Conservation (phyloP, 2,329 filamentous ascomycete species). For the Penicillium glabrum region DNA sequence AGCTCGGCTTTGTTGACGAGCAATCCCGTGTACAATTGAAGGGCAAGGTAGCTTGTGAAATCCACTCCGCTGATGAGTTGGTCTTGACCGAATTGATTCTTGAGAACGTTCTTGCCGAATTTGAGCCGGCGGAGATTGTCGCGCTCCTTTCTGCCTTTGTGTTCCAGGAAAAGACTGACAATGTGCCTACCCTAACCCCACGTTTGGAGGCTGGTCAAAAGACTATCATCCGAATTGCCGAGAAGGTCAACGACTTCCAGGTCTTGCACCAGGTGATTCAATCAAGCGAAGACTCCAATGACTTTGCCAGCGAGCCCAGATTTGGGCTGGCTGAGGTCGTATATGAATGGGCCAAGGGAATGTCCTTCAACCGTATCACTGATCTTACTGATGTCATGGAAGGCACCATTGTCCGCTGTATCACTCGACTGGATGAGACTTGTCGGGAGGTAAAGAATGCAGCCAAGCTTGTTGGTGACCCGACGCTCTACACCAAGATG, state of each 20-base stretch:
- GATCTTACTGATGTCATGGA: conserved; percentile 94
- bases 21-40: conserved; percentile 88
- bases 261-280: conserved; percentile 89
- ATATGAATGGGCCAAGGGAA: conserved; percentile 96
- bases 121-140: conserved; percentile 94
- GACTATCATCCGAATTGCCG: conserved; percentile 84
- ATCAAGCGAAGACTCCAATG: conserved; percentile 84
- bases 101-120: conserved; percentile 93
- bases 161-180: conserved; percentile 94
- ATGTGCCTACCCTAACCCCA: conserved; percentile 75
- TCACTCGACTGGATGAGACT: conserved; percentile 90
- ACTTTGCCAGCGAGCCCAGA: conserved; percentile 81
- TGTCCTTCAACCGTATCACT: conserved; percentile 98
- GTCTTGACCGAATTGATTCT: conserved; percentile 94
- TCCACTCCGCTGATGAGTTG: conserved; percentile 94
- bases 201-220: conserved; percentile 79
- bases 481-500: conserved; percentile 93
- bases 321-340: conserved; percentile 97
- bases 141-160: conserved; percentile 92
- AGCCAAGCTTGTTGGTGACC: conserved; percentile 91
- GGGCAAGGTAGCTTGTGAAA: conserved; percentile 97
- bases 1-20: conserved; percentile 88
- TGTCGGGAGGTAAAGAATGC: conserved; percentile 98
- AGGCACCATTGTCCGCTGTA: conserved; percentile 93
- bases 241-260: conserved; percentile 89